Base-by-base conservation (phyloP, 805 yeast species). In the Kodamaea leandrae region DNA sequence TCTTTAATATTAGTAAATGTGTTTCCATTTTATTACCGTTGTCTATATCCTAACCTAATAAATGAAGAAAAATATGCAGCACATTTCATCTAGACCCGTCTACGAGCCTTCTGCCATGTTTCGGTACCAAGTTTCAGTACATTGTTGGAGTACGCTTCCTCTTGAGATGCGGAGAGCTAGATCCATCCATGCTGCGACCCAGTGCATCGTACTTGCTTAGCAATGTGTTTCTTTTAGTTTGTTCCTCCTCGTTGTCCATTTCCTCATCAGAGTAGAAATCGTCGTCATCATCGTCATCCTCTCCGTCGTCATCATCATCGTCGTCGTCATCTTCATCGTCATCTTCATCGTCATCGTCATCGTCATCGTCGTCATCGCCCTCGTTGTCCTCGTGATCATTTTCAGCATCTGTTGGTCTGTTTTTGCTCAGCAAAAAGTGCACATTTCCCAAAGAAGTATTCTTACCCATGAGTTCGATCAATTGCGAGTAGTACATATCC, bases 391-490 rank as follows among this genome's bases (percentile, higher is more conserved):
- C 38, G 20, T 42, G 43, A 19, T 21, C 30, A 32, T 36, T 41
- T 8, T 39, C 42, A 10, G 42, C 45, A 7, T 34, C 39, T 20
- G 39, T 39, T 18, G 42, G 44, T n/a, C 40, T 42, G 15, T 36
- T 45, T 20, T 27, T 43, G 17, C 37, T 44, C 20, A 41, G 42
- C n/a, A 42, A 16, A 27, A 37, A 42, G 4, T 42, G 39, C 7
- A 42, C 32, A 25, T 37, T 26, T 6, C 41, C 41, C 10, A 34
- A 32, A 8, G 35, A 21, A n/a, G 43, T 42, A 43, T 60, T 63
- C 42, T 57, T 58, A 2, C 74, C 75, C 72, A 68, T 69, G 25
- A 69, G 52, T 28, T 58, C 64, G 32, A 69, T 61, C 44, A 69
- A 56, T 43, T 69, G 74, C 25, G 50, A 41, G 43, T 69, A 69